These are phyloP conservation scores for Lablab purpureus DNA, from an alignment of 306 rosid genomes.

Conservation along the genomic window DNA sequence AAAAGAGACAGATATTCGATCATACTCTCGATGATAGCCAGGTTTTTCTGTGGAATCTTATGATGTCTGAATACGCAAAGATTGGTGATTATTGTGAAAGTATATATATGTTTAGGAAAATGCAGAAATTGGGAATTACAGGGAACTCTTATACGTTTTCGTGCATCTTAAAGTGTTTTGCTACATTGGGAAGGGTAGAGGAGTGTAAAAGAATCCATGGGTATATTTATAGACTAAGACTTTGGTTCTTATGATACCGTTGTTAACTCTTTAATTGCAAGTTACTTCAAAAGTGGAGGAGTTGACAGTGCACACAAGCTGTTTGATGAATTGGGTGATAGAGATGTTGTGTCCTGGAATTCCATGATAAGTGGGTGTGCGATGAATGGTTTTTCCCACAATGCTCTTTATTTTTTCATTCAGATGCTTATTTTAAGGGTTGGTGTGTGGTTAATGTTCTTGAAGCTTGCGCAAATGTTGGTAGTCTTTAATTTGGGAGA, in stretches of 20 bases:
- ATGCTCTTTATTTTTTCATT: slow-evolving; percentile 58
- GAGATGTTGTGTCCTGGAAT: slow-evolving; percentile 83
- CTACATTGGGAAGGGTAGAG: slow-evolving; percentile 52
- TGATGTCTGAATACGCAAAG: slow-evolving; percentile 72
- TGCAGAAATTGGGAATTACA: slow-evolving; percentile 59
- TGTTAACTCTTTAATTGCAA: slow-evolving; percentile 59
- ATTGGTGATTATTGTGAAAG: slow-evolving; percentile 59
- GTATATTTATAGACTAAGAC: slow-evolving; percentile 58
- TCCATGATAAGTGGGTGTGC: slow-evolving; percentile 79
- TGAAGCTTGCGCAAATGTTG: slow-evolving; percentile 68
- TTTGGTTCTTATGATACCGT: slow-evolving; percentile 55
- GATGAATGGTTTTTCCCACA: slow-evolving; percentile 55
- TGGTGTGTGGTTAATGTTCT: slow-evolving; percentile 61
- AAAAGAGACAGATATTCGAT: slow-evolving; percentile 58
- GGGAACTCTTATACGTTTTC: slow-evolving; percentile 73
- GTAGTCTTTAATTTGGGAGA: slow-evolving; percentile 59
- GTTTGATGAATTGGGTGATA: slow-evolving; percentile 70
- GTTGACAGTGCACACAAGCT: slow-evolving; percentile 65
- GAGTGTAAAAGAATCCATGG: slow-evolving; percentile 69
- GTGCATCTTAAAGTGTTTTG: slow-evolving; percentile 66
- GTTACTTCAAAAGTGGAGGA: slow-evolving; percentile 59
- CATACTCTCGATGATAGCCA: slow-evolving; percentile 44
- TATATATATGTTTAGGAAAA: slow-evolving; percentile 58
- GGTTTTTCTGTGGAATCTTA: slow-evolving; percentile 72
- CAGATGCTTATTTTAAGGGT: slow-evolving; percentile 56